Evolutionary conservation across 768 basidiomycete species (phyloP), one percentile per base, ranked within the genome.

Genomic region (Amylocystis lapponica): DNA sequence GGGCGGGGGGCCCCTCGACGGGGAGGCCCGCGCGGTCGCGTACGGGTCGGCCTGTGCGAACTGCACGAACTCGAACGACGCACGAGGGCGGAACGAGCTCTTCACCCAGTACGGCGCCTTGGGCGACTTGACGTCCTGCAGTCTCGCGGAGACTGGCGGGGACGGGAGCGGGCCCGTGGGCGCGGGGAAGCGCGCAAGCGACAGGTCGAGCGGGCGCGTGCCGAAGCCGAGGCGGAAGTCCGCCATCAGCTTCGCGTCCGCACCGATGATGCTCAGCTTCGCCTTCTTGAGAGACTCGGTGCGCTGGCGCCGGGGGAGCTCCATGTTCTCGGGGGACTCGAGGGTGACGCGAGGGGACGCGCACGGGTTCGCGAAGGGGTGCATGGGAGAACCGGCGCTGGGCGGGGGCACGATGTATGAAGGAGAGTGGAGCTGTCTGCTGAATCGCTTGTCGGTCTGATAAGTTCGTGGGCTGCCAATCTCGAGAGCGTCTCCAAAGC

Each of bases 101-200:
- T 50, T 50, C n/a, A 60, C 54, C 58, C 58, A 60, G 46, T 60
- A 60, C 21, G 58, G 56, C 27, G 46, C 55, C 27, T 32, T 43
- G 22, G 51, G 53, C 16, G 49, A 50, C 36, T 42, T 46, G 26
- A 45, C 38, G 1, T 47, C 42, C 21, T 42, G 32, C 9, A 48
- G 43, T 29, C 49, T 39, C 19, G 53, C 35, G 6, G 49, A 41
- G 35, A 41, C 35, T 9, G 51, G 48, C 27, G 50, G 44, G 29
- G 47, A 38, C 2, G 52, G 50, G 2, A 44, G 42, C 7, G 52
- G 48, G 17, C 35, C 33, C 14, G 22, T 34, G 3, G 53, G 50
- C 16, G 46, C 26, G 3, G 50, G 45, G 16, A 39, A 25, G 3
- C 33, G 41, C 21, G 48, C n/a, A 16, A 47, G 31, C 12, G 34